Conservation (phyloP, 1,284 basidiomycete species). For the Trichosporon coremiiforme region DNA sequence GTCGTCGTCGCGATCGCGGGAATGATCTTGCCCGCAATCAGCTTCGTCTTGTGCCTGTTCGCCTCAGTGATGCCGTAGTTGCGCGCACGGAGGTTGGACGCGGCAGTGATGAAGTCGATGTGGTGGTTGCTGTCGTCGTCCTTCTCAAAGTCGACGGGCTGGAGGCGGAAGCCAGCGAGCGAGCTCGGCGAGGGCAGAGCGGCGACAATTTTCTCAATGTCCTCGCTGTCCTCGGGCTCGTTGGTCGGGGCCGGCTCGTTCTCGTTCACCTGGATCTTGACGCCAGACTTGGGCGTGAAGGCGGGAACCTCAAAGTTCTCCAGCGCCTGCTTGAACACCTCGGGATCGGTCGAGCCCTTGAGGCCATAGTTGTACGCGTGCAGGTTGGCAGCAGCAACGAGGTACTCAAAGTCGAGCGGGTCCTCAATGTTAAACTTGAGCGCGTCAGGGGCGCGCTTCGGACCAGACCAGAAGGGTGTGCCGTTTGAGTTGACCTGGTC, state of each 20-base stretch:
- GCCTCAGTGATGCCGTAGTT: constrained; percentile 92
- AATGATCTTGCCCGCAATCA: constrained; percentile 99
- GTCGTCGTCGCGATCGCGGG: constrained; percentile 99
- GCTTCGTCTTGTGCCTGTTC: constrained; percentile 93
- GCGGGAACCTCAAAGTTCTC: constrained; percentile 87
- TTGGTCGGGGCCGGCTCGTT: constrained; percentile 73
- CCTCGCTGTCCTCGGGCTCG: constrained; percentile 62
- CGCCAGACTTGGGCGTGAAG: constrained; percentile 87
- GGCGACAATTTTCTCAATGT: constrained; percentile 64
- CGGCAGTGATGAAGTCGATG: constrained; percentile 98
- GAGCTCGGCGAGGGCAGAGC: constrained; percentile 82
- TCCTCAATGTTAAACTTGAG: constrained; percentile 82
- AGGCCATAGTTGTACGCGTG: constrained; percentile 99
- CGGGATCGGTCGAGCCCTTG: constrained; percentile 80
- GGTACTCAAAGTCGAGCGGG: constrained; percentile 81
- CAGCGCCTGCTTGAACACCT: constrained; percentile 79
- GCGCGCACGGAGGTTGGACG: constrained; percentile 93
- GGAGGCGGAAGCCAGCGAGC: constrained; percentile 90
- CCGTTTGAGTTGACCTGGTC: constrained; percentile 87
- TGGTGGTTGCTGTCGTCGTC: constrained; percentile 98
- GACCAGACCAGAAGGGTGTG: constrained; percentile 95
- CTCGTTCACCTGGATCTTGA: constrained; percentile 94
- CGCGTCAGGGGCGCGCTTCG: constrained; percentile 96
- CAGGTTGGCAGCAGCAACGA: constrained; percentile 92
- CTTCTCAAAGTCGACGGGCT: constrained; percentile 97